Base-by-base conservation (phyloP, 352 stramenopile genomes). In the Phytophthora crassamura region DNA sequence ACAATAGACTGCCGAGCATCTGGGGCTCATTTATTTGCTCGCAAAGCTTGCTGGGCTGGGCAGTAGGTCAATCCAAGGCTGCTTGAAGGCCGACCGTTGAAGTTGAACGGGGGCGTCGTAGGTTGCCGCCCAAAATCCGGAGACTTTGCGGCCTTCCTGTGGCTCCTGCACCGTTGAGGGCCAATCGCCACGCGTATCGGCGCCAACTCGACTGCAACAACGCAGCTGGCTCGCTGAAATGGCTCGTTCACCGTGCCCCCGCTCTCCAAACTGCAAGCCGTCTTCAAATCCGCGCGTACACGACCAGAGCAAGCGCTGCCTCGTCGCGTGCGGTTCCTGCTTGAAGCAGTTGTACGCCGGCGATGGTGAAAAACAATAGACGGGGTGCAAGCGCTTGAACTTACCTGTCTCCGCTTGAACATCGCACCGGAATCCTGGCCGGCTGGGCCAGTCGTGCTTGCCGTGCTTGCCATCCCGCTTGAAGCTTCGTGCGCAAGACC, bases 341-440 rank as follows among this genome's bases (percentile, higher is more conserved):
- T 67, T 64, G 61, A 28, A 28, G 2, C 50, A 64, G 45, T 52
- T 59, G 61, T 16, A 50, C 46, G 33, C 20, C 16, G 14, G 28
- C 34, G 53, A 65, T 70, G 45, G 62, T 70, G 62, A 70, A 49
- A 64, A 70, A 61, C 57, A 65, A 66, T 66, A 68, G 60, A 63
- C 60, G 52, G 60, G 49, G 60, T n/a, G 60, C 51, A 32, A 14
- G 36, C 16, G 50, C 40, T 68, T 68, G 59, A 68, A 65, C 62
- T 70, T 65, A 54, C 34, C 47, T 65, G 2, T 35, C 12, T 53
- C 33, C 39, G 55, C 52, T 60, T 66, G 63, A 65, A 60, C 60
- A 51, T 57, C 14, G 51, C 51, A 40, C 51, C 42, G 49, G 42
- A 56, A 66, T 53, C 49, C 41, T 30, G 25, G 25, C 30, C 34